Evolutionary conservation across 2,329 filamentous ascomycete species (phyloP).

Genomic region (Exophiala calicioides): DNA sequence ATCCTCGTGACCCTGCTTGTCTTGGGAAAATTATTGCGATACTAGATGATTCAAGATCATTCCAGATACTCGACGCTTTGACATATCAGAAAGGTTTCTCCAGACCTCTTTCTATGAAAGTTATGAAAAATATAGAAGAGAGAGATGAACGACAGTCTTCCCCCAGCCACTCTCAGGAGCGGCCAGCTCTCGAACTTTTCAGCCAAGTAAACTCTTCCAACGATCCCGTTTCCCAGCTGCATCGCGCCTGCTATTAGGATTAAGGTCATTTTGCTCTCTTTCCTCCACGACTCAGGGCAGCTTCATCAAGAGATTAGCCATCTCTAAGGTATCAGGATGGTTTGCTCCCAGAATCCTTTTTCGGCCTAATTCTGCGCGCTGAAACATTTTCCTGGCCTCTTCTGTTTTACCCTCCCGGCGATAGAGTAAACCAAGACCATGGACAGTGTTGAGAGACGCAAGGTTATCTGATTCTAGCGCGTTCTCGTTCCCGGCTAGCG

Average conservation of each 20-base stretch:
- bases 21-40: not conserved
- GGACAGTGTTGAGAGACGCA: slow-evolving; percentile 30
- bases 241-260: not conserved
- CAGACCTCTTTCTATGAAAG: not conserved
- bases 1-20: too few relatives aligned
- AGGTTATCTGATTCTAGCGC: slow-evolving; percentile 28
- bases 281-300: not conserved
- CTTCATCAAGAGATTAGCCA: not conserved
- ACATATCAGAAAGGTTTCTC: not conserved
- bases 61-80: not conserved
- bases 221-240: not conserved
- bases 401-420: slow-evolving; percentile 25
- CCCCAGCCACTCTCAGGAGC: not conserved
- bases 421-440: slow-evolving; percentile 32
- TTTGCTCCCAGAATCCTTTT: too few relatives aligned
- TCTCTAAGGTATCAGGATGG: not conserved
- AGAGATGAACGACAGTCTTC: not conserved
- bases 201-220: not conserved
- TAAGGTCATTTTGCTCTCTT: not conserved
- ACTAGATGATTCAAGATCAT: not conserved
- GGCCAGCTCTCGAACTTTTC: not conserved
- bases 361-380: too few relatives aligned
- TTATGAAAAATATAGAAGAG: not conserved
- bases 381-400: slow-evolving; percentile 32
- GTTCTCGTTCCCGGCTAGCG: slow-evolving; percentile 29